Evolutionary conservation across 2,329 filamentous ascomycete genomes (phyloP), one percentile per base, ranked within the genome.

Genomic region (Claviceps citrina): DNA sequence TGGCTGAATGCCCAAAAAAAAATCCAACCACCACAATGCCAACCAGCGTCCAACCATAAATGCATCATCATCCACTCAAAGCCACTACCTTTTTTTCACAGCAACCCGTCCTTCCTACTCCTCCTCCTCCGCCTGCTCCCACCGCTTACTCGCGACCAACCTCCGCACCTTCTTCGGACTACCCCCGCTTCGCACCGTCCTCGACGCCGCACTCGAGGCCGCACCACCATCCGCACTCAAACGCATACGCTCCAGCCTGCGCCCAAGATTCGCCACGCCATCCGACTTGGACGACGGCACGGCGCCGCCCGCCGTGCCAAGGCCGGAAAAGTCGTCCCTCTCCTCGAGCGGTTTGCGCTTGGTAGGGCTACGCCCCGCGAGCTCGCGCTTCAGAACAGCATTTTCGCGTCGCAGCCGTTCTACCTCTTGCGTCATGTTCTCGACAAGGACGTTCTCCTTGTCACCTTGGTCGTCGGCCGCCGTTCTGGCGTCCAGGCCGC

Each of bases 371-470:
- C 74, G 69, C 12, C 65, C 66, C 0, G 65, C 64, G 5, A 84
- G 53, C 57, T 86, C 80, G 27, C 81, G 70, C 53, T 77, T 77
- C 19, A 87, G 56, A 3, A 76, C 63, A 1, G 67, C 67, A 16
- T 85, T 66, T 50, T 81, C 80, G 19, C 71, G 68, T 12, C 77
- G 69, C 28, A 89, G 64, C 3, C 72, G 66, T 44, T 82, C 76
- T 40, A 86, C 85, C 53, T 87, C 82, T 37, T 75, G 62, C 50
- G 82, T 74, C 1, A 86, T 61, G 34, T 80, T 71, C 51, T 80
- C 73, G 5, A 78, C 63, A 2, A 73, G 56, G 2, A 72, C 60
- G 33, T 79, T 79, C 54, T 79, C 73, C 50, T 81, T 79, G 1
- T 70, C 66, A 25, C 66, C 69, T 38, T 79, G 75, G 0, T 65